These are phyloP conservation scores for Geotrichum australiense DNA, from an alignment of 1,139 yeast species.

Conservation along the genomic window DNA sequence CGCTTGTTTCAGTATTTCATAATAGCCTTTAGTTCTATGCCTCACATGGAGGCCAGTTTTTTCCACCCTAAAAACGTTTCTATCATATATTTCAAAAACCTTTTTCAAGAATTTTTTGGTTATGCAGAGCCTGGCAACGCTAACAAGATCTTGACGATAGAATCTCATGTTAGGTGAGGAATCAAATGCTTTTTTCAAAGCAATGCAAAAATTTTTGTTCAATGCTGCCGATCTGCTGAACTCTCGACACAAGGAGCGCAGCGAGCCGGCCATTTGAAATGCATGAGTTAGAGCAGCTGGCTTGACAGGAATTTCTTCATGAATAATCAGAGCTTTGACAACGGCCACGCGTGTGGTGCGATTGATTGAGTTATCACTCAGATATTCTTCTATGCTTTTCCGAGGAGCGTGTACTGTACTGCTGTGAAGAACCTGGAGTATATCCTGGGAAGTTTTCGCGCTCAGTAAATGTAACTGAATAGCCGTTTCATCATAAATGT, in stretches of 20 bases:
- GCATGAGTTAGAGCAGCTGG: too few relatives aligned
- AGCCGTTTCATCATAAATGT: conserved; percentile 5
- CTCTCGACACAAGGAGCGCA: conserved; percentile 7
- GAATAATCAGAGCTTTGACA: conserved; percentile 6
- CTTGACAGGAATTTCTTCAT: neutral
- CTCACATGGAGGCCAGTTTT: neutral
- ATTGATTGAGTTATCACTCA: neutral
- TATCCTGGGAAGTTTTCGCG: neutral
- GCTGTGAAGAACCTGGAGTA: conserved; percentile 1
- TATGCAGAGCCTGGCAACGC: conserved; percentile 9
- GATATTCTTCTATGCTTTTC: conserved; percentile 1
- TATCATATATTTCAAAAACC: conserved; percentile 5
- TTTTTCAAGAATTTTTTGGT: conserved; percentile 1
- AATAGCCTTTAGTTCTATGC: conserved; percentile 9
- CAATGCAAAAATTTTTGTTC: neutral
- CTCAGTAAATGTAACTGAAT: conserved; percentile 3
- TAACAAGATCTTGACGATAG: conserved; percentile 5
- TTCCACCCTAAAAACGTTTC: neutral
- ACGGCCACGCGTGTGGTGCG: conserved; percentile 5
- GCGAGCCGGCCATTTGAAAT: too few relatives aligned
- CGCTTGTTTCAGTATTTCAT: conserved; percentile 17
- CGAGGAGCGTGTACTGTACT: neutral
- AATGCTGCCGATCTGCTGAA: neutral
- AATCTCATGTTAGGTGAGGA: too few relatives aligned
- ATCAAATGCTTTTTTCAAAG: too few relatives aligned